Percentiles rank a stretch among this genome's conserved stretches.
These are phyloP conservation scores for Paraconiothyrium sp. DNA, from an alignment of 2,329 filamentous ascomycete genomes.

Conservation along the genomic window DNA sequence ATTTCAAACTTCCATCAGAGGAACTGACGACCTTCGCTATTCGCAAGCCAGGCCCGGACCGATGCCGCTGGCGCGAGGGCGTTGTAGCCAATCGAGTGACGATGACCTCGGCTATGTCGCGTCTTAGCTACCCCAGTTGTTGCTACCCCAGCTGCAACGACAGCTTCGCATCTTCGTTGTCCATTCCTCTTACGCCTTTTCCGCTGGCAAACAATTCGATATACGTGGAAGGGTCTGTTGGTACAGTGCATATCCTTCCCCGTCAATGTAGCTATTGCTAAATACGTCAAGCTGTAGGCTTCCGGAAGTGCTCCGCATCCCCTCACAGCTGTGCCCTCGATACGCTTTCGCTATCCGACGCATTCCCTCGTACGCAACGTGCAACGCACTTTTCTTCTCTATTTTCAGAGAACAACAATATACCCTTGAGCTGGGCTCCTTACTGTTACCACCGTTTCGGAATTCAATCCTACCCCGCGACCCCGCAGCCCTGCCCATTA, in stretches of 20 bases:
- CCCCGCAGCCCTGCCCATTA: neutral
- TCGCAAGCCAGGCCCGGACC: neutral
- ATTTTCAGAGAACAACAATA: too few relatives aligned
- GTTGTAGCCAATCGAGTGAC: conserved; percentile 11
- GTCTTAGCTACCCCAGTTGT: conserved; percentile 18
- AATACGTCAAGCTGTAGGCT: neutral
- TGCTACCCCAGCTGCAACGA: conserved; percentile 26
- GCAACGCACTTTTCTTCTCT: neutral
- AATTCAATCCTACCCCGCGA: neutral
- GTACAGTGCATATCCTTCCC: too few relatives aligned
- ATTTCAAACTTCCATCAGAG: neutral
- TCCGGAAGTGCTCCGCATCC: conserved; percentile 9
- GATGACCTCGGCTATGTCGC: conserved; percentile 43
- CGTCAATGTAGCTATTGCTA: too few relatives aligned
- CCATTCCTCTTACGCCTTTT: neutral
- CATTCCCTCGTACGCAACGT: neutral
- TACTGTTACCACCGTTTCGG: neutral
- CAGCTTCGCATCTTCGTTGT: neutral
- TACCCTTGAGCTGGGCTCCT: neutral
- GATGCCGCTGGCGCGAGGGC: conserved; percentile 2
- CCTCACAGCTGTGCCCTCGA: conserved; percentile 1
- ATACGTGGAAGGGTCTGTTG: neutral
- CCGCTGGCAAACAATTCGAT: neutral
- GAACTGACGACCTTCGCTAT: neutral
- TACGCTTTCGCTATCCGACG: conserved; percentile 5